These are phyloP conservation scores for Debaryomyces hansenii DNA, from an alignment of 805 yeast species.

Conservation along the genomic window DNA sequence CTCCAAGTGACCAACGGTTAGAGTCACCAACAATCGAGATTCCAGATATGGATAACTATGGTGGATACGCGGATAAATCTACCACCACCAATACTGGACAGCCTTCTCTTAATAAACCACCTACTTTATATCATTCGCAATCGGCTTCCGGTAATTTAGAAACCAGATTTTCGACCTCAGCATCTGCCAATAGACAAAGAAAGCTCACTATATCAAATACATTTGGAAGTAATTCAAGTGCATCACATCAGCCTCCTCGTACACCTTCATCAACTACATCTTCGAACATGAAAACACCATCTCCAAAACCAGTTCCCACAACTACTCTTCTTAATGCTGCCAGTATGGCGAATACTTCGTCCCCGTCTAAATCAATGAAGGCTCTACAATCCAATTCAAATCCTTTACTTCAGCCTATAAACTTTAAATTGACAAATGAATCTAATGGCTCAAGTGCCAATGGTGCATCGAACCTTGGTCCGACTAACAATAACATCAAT, in stretches of 20 bases:
- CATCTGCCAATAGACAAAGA: conserved; percentile 27
- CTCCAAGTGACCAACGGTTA: conserved; percentile 27
- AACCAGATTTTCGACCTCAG: conserved; percentile 20
- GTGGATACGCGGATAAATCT: conserved; percentile 14
- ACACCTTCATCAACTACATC: conserved; percentile 42
- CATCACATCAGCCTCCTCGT: conserved; percentile 21
- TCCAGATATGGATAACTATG: conserved; percentile 58
- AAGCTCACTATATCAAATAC: conserved; percentile 42
- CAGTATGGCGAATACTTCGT: conserved; percentile 20
- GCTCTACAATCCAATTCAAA: conserved; percentile 46
- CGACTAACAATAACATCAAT: not conserved
- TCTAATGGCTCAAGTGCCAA: not conserved
- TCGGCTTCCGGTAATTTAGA: conserved; percentile 42
- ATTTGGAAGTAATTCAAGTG: conserved; percentile 25
- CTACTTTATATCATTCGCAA: conserved; percentile 42
- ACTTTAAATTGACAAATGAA: conserved; percentile 34
- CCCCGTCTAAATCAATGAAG: conserved; percentile 49
- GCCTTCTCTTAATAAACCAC: conserved; percentile 30
- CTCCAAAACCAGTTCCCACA: conserved; percentile 32
- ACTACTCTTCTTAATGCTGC: conserved; percentile 15
- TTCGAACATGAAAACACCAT: conserved; percentile 32
- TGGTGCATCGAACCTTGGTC: not conserved
- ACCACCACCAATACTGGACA: conserved; percentile 7
- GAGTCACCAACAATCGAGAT: conserved; percentile 68
- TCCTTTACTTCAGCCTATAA: conserved; percentile 57